Evolutionary conservation across 345 rosid genomes (phyloP).

Genomic region (Microcos paniculata): DNA sequence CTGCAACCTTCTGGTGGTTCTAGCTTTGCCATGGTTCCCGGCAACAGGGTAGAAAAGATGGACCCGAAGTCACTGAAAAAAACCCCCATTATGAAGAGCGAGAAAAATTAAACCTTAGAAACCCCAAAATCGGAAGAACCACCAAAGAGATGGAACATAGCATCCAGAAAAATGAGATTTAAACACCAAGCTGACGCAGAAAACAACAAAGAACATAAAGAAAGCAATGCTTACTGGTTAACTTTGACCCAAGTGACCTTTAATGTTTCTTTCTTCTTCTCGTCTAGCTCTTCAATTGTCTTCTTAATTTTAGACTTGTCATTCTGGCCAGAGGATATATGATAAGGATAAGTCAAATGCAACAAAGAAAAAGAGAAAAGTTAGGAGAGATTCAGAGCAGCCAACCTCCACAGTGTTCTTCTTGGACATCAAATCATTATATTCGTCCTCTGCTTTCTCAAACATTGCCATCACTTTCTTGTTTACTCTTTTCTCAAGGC

Average conservation of each 20-base stretch:
- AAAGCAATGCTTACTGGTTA: constrained; percentile 48
- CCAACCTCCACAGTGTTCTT: constrained; percentile 89
- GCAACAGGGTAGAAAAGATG: constrained; percentile 87
- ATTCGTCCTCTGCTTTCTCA: constrained; percentile 98
- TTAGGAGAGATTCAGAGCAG: constrained; percentile 21
- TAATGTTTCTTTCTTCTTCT: constrained; percentile 93
- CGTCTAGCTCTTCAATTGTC: constrained; percentile 95
- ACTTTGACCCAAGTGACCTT: constrained; percentile 97
- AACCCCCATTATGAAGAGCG: background rate
- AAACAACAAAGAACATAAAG: constrained; percentile 9
- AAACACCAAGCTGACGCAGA: background rate
- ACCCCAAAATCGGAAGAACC: background rate
- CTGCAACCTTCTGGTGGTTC: constrained; percentile 88
- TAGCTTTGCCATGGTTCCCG: constrained; percentile 87
- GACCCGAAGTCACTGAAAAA: constrained; percentile 83
- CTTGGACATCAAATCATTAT: constrained; percentile 76
- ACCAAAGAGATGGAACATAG: constrained; percentile 3
- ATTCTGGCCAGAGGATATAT: constrained; percentile 41
- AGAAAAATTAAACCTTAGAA: background rate
- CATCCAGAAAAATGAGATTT: constrained; percentile 3
- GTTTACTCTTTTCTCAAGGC: constrained; percentile 93
- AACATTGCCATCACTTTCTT: constrained; percentile 99
- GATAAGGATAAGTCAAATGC: constrained; percentile 12
- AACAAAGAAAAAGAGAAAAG: constrained; percentile 1
- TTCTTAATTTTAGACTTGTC: constrained; percentile 90